These are phyloP conservation scores for Parastagonospora avenae DNA, from an alignment of 2,329 filamentous ascomycete genomes.

Conservation along the genomic window DNA sequence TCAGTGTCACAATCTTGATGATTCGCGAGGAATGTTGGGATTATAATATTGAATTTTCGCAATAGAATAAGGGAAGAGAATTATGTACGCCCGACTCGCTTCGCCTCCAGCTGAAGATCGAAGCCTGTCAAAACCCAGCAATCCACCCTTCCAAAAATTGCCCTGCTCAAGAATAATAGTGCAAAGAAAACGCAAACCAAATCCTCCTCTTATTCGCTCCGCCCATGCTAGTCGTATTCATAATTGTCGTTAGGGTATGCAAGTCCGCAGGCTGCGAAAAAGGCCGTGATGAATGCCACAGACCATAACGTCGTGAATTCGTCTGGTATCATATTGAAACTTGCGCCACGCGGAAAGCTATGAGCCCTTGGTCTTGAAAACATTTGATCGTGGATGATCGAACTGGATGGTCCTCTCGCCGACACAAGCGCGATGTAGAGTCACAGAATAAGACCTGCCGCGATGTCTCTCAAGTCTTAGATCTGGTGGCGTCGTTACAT, in stretches of 20 bases:
- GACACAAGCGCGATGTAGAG: conserved; percentile 17
- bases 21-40: background rate
- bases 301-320: conserved; percentile 34
- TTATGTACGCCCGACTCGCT: conserved; percentile 2
- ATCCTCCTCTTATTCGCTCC: conserved; percentile 29
- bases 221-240: conserved; percentile 44
- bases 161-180: conserved; percentile 11
- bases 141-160: background rate
- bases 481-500: background rate
- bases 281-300: conserved; percentile 17
- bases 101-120: background rate
- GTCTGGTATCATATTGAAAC: conserved; percentile 38
- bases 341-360: conserved; percentile 15
- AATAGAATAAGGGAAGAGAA: background rate
- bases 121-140: background rate
- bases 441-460: conserved; percentile 11
- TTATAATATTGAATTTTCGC: background rate
- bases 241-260: conserved; percentile 42
- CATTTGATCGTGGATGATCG: conserved; percentile 8
- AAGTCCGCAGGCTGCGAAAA: conserved; percentile 12
- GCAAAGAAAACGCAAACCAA: conserved; percentile 18
- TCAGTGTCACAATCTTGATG: background rate
- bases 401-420: conserved; percentile 14
- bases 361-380: conserved; percentile 6
- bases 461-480: conserved; percentile 4